Conservation (phyloP, 305 asterid species). For the Solanum hybrid region DNA sequence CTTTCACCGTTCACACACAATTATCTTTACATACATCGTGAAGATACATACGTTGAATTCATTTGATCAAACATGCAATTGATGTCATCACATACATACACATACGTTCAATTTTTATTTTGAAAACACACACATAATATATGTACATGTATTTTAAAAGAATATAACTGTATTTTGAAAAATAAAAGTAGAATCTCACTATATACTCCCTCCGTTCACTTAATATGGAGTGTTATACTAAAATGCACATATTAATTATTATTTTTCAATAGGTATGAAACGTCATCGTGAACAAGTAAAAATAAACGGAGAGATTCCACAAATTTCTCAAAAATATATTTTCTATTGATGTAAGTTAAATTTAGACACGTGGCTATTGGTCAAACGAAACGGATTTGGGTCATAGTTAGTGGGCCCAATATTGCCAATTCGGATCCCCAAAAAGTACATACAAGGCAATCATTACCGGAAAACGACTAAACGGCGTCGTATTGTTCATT, state of each 20-base stretch:
- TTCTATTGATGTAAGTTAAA: not conserved
- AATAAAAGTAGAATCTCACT: not conserved
- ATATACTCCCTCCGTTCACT: not conserved
- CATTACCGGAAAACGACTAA: not conserved
- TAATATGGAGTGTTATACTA: not conserved
- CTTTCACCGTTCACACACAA: not conserved
- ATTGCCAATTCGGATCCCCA: slow-evolving; percentile 20
- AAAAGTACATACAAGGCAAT: slow-evolving; percentile 18
- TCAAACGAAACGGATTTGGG: slow-evolving; percentile 23
- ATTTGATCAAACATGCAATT: not conserved
- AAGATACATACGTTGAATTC: not conserved
- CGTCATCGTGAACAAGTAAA: not conserved
- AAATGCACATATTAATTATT: not conserved
- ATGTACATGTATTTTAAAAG: too few species aligned
- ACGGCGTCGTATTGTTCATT: not conserved
- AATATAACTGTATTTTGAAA: not conserved
- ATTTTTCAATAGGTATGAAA: not conserved
- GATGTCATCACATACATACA: not conserved
- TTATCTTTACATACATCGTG: not conserved
- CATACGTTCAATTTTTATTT: not conserved
- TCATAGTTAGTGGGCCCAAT: slow-evolving; percentile 17
- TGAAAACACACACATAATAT: not conserved
- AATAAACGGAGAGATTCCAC: fast-evolving
- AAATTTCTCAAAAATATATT: not conserved
- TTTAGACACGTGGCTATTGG: slow-evolving; percentile 4